A percentile compares a stretch with the other conserved stretches of the same genome.
phyloP scores from a whole-genome alignment of 805 yeast genomes.

The Yamadazyma endophytica region DNA sequence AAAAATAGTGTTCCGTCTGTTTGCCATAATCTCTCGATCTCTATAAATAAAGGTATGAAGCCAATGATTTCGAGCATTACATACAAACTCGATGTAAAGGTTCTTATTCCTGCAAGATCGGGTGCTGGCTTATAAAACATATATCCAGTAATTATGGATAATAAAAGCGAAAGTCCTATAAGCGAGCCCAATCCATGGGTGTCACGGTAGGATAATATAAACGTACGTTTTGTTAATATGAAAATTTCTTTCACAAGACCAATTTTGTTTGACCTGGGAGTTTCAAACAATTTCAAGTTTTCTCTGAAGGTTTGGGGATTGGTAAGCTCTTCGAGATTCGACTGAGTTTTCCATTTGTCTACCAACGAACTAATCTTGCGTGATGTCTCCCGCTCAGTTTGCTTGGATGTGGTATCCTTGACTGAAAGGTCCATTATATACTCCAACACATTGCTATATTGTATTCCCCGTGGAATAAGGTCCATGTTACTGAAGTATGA shows the following conservation, averaged over 20 bases:
- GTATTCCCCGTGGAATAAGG: conserved; percentile 8
- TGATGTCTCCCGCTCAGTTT: conserved; percentile 18
- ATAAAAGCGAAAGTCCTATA: conserved; percentile 36
- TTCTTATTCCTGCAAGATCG: conserved; percentile 60
- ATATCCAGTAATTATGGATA: conserved; percentile 73
- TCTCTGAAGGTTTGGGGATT: conserved; percentile 5
- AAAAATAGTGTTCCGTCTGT: conserved; percentile 33
- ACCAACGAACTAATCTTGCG: conserved; percentile 23
- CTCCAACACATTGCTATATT: conserved; percentile 19
- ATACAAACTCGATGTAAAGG: conserved; percentile 39
- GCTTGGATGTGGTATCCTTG: conserved; percentile 26
- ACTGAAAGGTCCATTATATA: conserved; percentile 34
- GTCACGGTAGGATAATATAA: conserved; percentile 31
- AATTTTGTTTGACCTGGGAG: conserved; percentile 13
- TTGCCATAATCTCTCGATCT: conserved; percentile 35
- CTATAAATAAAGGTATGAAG: conserved; percentile 36
- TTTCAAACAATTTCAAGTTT: conserved; percentile 8
- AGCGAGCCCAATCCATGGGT: conserved; percentile 28
- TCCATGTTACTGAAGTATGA: conserved; percentile 41
- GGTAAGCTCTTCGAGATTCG: neutral
- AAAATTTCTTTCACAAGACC: conserved; percentile 25
- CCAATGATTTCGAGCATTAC: conserved; percentile 37
- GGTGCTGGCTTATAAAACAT: conserved; percentile 63
- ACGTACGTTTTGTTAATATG: conserved; percentile 33
- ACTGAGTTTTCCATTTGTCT: conserved; percentile 18